Base-by-base conservation (phyloP, 108 stramenopile genomes). In the Nitzschia palea region DNA sequence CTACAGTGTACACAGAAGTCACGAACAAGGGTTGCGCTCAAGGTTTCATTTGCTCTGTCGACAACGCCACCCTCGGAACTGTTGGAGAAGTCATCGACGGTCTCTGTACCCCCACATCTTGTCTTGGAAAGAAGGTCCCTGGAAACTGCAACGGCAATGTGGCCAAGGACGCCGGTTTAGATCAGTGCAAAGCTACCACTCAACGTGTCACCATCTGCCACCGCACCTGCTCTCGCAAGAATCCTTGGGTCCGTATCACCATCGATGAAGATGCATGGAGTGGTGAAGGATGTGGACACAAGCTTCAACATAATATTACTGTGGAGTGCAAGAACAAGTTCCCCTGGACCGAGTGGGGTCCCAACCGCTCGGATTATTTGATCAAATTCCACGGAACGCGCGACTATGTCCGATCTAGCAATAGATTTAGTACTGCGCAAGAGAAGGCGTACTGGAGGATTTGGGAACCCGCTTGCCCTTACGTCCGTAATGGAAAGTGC, bases 191-290 rank as follows among this genome's bases (percentile, higher is more conserved):
- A 20, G 15, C 47, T 48, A 4, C 8, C 4, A 48, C 47, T 12
- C 18, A 48, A 20, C 8, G 47, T 8, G 47, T 48, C 18, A 48
- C 47, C 47, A 48, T 48, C n/a, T 48, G 47, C 18, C 47, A 48
- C n/a, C 47, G 47, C 8, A 48, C 47, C 18, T 48, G 47, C 47
- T 48, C 47, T 48, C 18, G 18, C 47, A 48, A 48, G 47, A 48
- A 48, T 20, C 47, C 47, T 4, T 48, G 47, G 47, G 47, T 48
- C 47, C 47, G 47, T 4, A 48, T 48, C 47, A 48, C 47, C 4
- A 48, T 48, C 18, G 47, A 48, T 48, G 47, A 48, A 48, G 47
- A 48, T 20, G 47, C 47, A 20, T 48, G 47, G 47, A 20, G 22
- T 20, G 47, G 47, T 8, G 15, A 48, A 48, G 47, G 47, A 20